Base-by-base conservation (phyloP, 257 asterid species). In the Agastache rugosa region DNA sequence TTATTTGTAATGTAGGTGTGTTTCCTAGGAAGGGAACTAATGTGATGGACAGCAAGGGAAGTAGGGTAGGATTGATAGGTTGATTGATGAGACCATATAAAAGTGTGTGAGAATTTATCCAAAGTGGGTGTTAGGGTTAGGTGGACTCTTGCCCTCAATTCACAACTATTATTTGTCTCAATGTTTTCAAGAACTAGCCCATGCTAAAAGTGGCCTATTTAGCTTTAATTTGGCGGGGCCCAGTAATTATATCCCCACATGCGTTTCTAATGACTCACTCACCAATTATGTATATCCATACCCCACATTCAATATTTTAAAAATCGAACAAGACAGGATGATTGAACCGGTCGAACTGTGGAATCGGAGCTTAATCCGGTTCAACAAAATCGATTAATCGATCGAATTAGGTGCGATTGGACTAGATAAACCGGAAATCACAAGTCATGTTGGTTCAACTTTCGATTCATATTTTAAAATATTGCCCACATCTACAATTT, bases 21-120 rank as follows among this genome's bases (percentile, higher is more conserved):
- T 87, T 83, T 87, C 91, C 93, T 86, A 63, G 89, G 84, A 90
- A 79, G 88, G 89, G 80, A 75, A 78, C 90, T 84, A 50, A 78
- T 81, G 72, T 78, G 80, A 55, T 83, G 78, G 88, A 86, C 86
- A 83, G 88, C 87, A 44, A 77, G 71, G 82, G 78, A 14, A 62
- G 91, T 85, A 77, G 90, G 88, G 90, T 20, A 78, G 60, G 74
- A 45, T 27, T 47, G 16, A 65, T 41, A 22, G 22, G 56, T 65
- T 65, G 71, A 67, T 67, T 67, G 59, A 67, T 67, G 72, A 77
- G 42, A 48, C 41, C 67, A 66, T 71, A 35, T 19, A 75, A 47
- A 50, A 63, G 50, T 37, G 29, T 41, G 58, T 47, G 63, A 34
- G 48, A 42, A 73, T 47, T 55, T 44, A 75, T 63, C 60, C 77